Evolutionary conservation across 306 rosid species (phyloP).

Genomic region (cucumber (Cucumis sativus)): DNA sequence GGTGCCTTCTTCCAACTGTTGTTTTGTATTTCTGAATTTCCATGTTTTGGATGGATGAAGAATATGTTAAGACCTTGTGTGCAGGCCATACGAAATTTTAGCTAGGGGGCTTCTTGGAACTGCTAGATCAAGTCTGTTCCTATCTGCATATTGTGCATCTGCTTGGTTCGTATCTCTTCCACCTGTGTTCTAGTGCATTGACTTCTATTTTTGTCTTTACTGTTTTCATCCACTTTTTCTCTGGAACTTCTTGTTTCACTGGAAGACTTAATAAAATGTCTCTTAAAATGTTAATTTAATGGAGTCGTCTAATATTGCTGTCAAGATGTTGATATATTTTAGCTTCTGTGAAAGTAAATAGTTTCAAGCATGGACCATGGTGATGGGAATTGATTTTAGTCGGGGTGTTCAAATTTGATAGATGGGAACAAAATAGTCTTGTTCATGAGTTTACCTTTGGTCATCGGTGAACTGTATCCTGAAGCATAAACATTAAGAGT

Average conservation of each 20-base stretch:
- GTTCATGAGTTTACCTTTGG: background rate
- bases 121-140: conserved; percentile 92
- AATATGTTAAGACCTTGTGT: conserved; percentile 12
- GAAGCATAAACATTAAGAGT: background rate
- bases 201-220: background rate
- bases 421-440: background rate
- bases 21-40: background rate
- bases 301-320: background rate
- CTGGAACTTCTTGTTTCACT: background rate
- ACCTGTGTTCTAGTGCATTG: background rate
- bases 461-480: background rate
- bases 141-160: conserved; percentile 74
- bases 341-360: background rate
- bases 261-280: background rate
- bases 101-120: conserved; percentile 81
- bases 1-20: background rate
- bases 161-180: conserved; percentile 56
- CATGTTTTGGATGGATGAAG: background rate
- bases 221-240: background rate
- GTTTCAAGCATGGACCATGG: background rate
- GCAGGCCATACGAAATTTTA: conserved; percentile 63
- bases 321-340: background rate
- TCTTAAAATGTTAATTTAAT: background rate
- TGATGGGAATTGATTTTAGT: background rate
- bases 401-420: background rate